Conservation (phyloP, 371 early-diverging fungal species). For the Actinomortierella ambigua region DNA sequence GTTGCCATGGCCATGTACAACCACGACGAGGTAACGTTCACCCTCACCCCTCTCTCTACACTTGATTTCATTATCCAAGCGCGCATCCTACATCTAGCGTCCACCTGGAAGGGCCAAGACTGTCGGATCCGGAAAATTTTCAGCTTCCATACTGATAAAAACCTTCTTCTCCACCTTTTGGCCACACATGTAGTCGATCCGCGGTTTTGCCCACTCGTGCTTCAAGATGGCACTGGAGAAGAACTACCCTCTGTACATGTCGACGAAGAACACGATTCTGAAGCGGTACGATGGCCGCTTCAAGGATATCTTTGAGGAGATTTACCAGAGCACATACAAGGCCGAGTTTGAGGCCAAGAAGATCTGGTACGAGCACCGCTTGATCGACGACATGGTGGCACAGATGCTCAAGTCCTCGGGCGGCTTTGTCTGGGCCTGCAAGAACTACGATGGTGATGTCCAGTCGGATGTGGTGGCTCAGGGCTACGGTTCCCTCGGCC, state of each 20-base stretch:
- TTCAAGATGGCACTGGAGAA: conserved; percentile 88
- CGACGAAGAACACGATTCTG: conserved; percentile 95
- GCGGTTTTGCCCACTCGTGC: conserved; percentile 89
- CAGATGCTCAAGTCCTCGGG: conserved; percentile 92
- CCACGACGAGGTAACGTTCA: conserved; percentile 58
- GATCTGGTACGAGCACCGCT: conserved; percentile 93
- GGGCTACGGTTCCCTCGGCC: conserved; percentile 84
- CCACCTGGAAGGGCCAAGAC: too few species aligned
- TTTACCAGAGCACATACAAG: conserved; percentile 77
- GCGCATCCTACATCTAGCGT: too few species aligned
- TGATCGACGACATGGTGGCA: conserved; percentile 97
- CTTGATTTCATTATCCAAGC: too few species aligned
- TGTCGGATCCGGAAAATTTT: too few species aligned
- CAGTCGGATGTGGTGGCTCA: conserved; percentile 93
- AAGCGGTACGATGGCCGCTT: conserved; percentile 96
- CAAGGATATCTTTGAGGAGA: conserved; percentile 92
- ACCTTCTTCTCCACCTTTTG: neutral
- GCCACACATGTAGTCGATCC: conserved; percentile 61
- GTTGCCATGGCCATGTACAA: conserved; percentile 96
- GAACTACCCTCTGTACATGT: conserved; percentile 89
- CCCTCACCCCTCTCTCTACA: too few species aligned
- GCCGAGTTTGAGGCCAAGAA: conserved; percentile 65
- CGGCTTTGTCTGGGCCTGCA: conserved; percentile 92
- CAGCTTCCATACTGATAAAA: neutral
- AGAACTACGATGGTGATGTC: conserved; percentile 94